Evolutionary conservation across 352 stramenopile genomes (phyloP).

Genomic region (Aphanomyces invadans): DNA sequence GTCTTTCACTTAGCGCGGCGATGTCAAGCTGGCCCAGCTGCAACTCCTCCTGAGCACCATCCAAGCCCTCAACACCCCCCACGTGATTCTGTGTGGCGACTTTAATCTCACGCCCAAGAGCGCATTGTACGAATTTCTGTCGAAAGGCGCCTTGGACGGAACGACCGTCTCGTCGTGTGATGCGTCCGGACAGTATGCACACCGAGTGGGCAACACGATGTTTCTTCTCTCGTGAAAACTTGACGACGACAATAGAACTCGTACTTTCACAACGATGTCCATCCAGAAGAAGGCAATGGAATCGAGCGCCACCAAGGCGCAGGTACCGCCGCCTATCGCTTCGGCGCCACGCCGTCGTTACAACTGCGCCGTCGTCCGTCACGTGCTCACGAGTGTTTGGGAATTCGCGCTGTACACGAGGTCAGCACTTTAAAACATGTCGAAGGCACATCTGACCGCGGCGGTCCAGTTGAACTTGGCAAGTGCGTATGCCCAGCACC

Average conservation of each 20-base stretch:
- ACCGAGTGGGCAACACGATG: neutral
- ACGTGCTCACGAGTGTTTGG: neutral
- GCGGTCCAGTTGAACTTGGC: too few relatives aligned
- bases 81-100: conserved; percentile 47
- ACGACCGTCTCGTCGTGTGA: conserved; percentile 21
- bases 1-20: conserved; percentile 36
- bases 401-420: neutral
- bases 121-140: conserved; percentile 55
- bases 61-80: conserved; percentile 30
- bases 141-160: conserved; percentile 36
- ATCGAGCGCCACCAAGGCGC: conserved; percentile 31
- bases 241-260: neutral
- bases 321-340: conserved; percentile 39
- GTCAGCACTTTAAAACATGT: too few relatives aligned
- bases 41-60: conserved; percentile 40
- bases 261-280: conserved; percentile 11
- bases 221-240: neutral
- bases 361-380: neutral
- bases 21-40: conserved; percentile 58
- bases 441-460: too few relatives aligned
- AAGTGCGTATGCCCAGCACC: conserved; percentile 56
- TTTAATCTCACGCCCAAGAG: conserved; percentile 63
- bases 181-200: neutral
- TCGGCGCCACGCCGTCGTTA: conserved; percentile 21
- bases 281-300: conserved; percentile 28